Base-by-base conservation (phyloP, 768 basidiomycete species). In the Phlegmacium glaucopus region DNA sequence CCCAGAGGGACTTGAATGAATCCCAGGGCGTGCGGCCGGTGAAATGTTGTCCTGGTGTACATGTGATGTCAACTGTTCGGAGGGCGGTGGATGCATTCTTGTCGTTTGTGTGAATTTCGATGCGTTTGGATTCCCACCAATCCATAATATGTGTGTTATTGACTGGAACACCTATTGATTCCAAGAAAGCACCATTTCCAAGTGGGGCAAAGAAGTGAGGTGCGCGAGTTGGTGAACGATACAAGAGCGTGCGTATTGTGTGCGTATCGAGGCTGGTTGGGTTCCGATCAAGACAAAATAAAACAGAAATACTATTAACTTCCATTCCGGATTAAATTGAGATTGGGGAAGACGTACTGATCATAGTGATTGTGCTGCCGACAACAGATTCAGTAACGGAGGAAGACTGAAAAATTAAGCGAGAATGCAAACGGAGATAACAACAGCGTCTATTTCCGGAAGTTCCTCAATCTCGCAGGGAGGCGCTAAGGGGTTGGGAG, bases 41-140 rank as follows among this genome's bases (percentile, higher is more conserved):
- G 51, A 77, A 74, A 62, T 89, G 87, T 61, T 88, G 87, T 27
- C 74, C 71, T 0, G 84, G 84, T 1, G 80, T 80, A 59, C 79
- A 82, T 1, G 77, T 79, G 13, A 85, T 60, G 42, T 75, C 70
- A 41, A 83, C 66, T 5, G 30, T 32, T 8, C 13, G 30, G 66
- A 42, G n/a, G n/a, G n/a, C 13, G 61, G 52, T 4, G 44, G 47
- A 18, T 36, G 15, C 8, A 27, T 29, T 44, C 28, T 46, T 40
- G 9, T 46, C 29, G 10, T 42, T n/a, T 63, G 59, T 37, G 17
- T 62, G 52, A 30, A 72, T 54, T 12, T 72, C 62, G 44, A 76
- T 56, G n/a, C 67, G 64, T 45, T 66, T 67, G 8, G 66, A 65
- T 16, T 80, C 74, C 79, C 82, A 83, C 83, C 83, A 87, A 60